Evolutionary conservation across 176 grass and related monocot species (phyloP).

Genomic region (Stipa capillata): DNA sequence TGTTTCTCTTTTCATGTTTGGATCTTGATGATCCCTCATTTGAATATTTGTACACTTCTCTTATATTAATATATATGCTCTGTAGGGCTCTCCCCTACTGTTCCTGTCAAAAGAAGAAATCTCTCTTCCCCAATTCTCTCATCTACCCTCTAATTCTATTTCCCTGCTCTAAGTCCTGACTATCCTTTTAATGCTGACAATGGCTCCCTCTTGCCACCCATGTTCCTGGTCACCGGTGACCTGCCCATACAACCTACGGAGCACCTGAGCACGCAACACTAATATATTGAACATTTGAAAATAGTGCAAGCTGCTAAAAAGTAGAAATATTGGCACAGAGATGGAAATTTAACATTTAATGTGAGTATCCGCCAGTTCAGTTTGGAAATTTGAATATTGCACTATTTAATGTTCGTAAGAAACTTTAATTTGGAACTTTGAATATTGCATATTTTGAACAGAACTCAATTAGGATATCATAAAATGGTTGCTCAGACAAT

Average conservation of each 20-base stretch:
- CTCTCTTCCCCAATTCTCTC: too few relatives aligned
- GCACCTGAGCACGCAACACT: too few relatives aligned
- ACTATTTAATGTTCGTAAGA: background rate
- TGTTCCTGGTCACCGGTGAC: too few relatives aligned
- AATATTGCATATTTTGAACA: background rate
- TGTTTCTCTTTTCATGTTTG: background rate
- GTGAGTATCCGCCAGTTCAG: background rate
- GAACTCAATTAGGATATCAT: background rate
- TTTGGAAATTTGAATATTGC: background rate
- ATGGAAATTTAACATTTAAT: background rate
- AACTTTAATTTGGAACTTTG: background rate
- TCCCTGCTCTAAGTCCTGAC: too few relatives aligned
- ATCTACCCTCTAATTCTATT: too few relatives aligned
- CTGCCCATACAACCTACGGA: too few relatives aligned
- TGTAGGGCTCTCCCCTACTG: background rate
- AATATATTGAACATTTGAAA: background rate
- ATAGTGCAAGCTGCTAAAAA: conserved; percentile 13
- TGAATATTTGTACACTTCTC: background rate
- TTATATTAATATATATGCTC: background rate
- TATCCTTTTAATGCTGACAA: too few relatives aligned
- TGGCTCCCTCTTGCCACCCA: too few relatives aligned
- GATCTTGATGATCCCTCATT: background rate
- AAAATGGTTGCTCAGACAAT: background rate
- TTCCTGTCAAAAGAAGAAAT: too few relatives aligned
- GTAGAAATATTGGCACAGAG: background rate